Evolutionary conservation across 148 eudicot species (phyloP).

Genomic region (Fagopyrum esculentum): DNA sequence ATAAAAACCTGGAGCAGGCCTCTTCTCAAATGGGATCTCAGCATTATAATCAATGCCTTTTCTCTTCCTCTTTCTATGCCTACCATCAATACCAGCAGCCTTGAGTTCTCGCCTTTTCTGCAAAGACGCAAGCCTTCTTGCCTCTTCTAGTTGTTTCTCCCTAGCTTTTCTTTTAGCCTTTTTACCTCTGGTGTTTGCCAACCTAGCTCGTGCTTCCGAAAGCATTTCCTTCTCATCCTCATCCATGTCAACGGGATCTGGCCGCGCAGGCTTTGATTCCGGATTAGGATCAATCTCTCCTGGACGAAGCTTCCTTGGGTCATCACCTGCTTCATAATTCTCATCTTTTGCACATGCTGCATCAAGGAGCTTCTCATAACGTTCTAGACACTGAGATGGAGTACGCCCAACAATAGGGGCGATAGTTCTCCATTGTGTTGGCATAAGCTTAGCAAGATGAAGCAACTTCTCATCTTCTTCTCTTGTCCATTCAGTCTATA

Average conservation of each 20-base stretch:
- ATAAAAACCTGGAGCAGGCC: conserved; percentile 91
- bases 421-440: conserved; percentile 97
- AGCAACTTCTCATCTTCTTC: conserved; percentile 97
- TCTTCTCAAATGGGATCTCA: conserved; percentile 96
- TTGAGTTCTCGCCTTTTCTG: conserved; percentile 97
- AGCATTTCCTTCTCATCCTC: conserved; percentile 99
- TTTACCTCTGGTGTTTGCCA: conserved; percentile 94
- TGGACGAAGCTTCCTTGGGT: conserved; percentile 90
- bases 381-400: conserved; percentile 97
- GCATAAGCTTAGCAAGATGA: conserved; percentile 98
- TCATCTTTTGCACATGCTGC: conserved; percentile 96
- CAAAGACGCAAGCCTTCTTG: conserved; percentile 95
- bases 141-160: conserved; percentile 99
- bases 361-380: conserved; percentile 95
- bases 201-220: conserved; percentile 95
- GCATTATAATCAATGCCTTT: conserved; percentile 96
- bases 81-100: conserved; percentile 91
- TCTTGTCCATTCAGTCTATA: conserved; percentile 98
- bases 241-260: conserved; percentile 99
- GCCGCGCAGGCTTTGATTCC: conserved; percentile 97
- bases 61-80: conserved; percentile 86
- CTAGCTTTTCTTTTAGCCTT: conserved; percentile 98
- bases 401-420: conserved; percentile 99
- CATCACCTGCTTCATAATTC: conserved; percentile 88
- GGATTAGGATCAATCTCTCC: conserved; percentile 99